Conservation (phyloP, 495 filamentous ascomycete species). For the Podospora bellae-mahoneyi region DNA sequence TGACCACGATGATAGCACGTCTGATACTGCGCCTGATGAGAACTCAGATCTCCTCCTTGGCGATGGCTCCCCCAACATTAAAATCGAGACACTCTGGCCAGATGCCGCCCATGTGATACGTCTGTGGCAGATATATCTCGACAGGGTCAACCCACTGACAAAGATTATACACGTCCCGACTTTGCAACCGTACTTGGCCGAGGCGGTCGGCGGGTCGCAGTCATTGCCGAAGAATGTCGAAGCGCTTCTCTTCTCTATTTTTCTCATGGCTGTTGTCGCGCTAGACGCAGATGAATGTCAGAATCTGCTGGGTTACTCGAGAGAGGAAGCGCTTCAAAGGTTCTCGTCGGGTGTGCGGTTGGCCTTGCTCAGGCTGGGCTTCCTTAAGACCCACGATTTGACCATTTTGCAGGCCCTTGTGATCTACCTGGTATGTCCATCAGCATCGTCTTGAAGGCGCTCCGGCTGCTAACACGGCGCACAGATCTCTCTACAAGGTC, state of each 20-base stretch:
- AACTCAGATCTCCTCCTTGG: slow-evolving; percentile 40
- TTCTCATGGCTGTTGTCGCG: slow-evolving; percentile 46
- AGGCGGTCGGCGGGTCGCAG: slow-evolving; percentile 37
- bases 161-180: slow-evolving; percentile 71
- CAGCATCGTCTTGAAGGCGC: no score
- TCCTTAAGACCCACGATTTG: slow-evolving; percentile 52
- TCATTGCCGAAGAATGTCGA: slow-evolving; percentile 48
- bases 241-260: slow-evolving; percentile 54
- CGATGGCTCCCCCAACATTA: slow-evolving; percentile 27
- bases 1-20: slow-evolving; percentile 28
- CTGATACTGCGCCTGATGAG: slow-evolving; percentile 35
- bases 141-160: slow-evolving; percentile 64
- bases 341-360: slow-evolving; percentile 47
- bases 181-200: slow-evolving; percentile 50
- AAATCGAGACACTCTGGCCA: slow-evolving; percentile 54
- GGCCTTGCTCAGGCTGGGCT: slow-evolving; percentile 46
- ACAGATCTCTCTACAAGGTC: slow-evolving; percentile 49
- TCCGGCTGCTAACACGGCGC: slow-evolving; percentile 18
- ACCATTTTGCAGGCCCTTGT: slow-evolving; percentile 52
- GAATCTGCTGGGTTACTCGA: slow-evolving; percentile 44
- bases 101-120: slow-evolving; percentile 60
- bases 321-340: slow-evolving; percentile 38
- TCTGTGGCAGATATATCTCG: slow-evolving; percentile 66
- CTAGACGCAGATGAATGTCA: slow-evolving; percentile 50
- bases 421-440: slow-evolving; percentile 49